Evolutionary conservation across 2,329 filamentous ascomycete species (phyloP), one percentile per base, ranked within the genome.

Genomic region (Cytospora piceicola): DNA sequence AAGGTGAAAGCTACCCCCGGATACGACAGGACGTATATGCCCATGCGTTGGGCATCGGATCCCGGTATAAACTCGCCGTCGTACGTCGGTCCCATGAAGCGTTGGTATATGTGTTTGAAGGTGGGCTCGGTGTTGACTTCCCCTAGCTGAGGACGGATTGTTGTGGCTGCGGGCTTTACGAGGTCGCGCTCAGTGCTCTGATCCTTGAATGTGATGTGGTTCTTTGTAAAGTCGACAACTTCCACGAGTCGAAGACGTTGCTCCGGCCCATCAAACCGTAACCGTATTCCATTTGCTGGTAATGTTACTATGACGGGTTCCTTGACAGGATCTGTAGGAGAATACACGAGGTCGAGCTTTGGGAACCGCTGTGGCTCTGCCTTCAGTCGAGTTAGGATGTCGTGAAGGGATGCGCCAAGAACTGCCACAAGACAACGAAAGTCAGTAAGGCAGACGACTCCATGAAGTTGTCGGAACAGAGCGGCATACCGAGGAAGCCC

Each of bases 1-100:
- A 99, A 99, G 46, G 91, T 94, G 75, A 98, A 97, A 0, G 94
- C 93, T 34, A 99, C 88, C 0, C 95, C 95, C 0, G 94, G 94
- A 77, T 97, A 99, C 1, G 94, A 98, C 39, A 99, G 81, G 39
- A 97, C 88, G 74, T 98, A 99, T 27, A 88, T 90, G 20, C 94
- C 94, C 66, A 83, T 80, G 20, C 82, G 81, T 14, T 83, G 82
- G 3, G 80, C 81, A 1, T 80, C 73, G 8, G 78, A 76, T 0
- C 92, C 87, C 11, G 90, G 85, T 46, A 97, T 84, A 73, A 94
- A 99, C 80, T 99, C 95, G 69, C 95, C 95, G 1, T 91, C 91
- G 75, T 96, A 98, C 0, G 94, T 96, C 22, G 94, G 94, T 0
- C 95, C 95, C 69, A 99, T 89, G n/a, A 97, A 82, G 61, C 92